Base-by-base conservation (phyloP, 768 basidiomycete species). In the Termitomyces sp. region DNA sequence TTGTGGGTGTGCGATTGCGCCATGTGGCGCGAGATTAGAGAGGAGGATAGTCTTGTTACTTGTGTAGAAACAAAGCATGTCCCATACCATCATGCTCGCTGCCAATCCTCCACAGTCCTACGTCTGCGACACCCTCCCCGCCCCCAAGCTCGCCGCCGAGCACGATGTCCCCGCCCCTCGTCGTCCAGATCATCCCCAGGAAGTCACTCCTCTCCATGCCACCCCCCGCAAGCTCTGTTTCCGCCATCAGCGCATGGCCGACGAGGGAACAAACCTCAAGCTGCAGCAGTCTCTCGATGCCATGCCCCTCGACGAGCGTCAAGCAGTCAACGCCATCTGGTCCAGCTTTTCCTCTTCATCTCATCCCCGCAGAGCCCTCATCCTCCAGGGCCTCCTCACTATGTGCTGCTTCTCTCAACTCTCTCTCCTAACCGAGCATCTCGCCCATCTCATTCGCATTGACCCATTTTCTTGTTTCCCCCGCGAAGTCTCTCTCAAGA, bases 321-420 rank as follows among this genome's bases (percentile, higher is more conserved):
- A 93, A 69, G 85, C 88, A 33, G 88, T 98, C 70, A 98, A 88
- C 67, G 82, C 89, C 5, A 85, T 98, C 65, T 99, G 97, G 97
- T 91, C 95, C 63, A 93, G 87, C 67, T 99, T 99, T 75, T 96
- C 94, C 20, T 91, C 93, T 0, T 96, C 96, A 1, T 87, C 94
- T 0, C 94, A 98, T 67, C 85, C 89, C 6, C 86, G 91, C 37
- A 84, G 97, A 39, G 93, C 91, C 56, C 86, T 98, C 70, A 98
- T 98, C 69, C 88, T 99, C 51, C 93, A 92, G 67, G 97, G 97
- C 42, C 83, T 99, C 59, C 86, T 99, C 65, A 98, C 97, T 16
- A 98, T 99, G 94, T 98, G 95, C 72, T 98, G 97, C 75, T 98
- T 97, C 78, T 95, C 92, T 49, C 95, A 99, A 68, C 87, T 99